These are phyloP conservation scores for Alternaria sp. DNA, from an alignment of 2,329 filamentous ascomycete species.

Conservation along the genomic window DNA sequence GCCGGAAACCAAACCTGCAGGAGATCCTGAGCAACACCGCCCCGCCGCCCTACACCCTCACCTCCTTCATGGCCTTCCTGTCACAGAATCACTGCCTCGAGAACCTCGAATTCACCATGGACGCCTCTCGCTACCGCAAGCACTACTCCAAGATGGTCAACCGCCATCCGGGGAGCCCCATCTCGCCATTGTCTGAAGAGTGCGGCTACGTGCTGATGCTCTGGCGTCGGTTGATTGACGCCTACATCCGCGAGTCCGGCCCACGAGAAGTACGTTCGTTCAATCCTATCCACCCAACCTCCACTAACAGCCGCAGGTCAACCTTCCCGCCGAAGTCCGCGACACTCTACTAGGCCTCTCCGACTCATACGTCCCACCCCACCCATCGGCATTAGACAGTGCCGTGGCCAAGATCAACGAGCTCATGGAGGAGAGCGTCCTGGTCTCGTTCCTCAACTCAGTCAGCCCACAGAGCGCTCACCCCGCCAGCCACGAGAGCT, in stretches of 20 bases:
- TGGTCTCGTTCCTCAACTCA: slow-evolving; percentile 87
- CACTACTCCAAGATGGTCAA: slow-evolving; percentile 67
- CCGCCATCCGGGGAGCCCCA: slow-evolving; percentile 53
- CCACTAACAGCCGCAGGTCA: slow-evolving; percentile 53
- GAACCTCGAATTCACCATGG: slow-evolving; percentile 95
- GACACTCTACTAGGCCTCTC: slow-evolving; percentile 76
- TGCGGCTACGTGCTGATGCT: slow-evolving; percentile 75
- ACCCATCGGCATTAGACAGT: slow-evolving; percentile 77
- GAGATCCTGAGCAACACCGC: slow-evolving; percentile 90
- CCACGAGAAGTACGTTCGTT: slow-evolving; percentile 41
- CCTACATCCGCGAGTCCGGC: slow-evolving; percentile 70
- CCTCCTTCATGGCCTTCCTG: slow-evolving; percentile 93
- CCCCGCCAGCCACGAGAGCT: slow-evolving; percentile 50
- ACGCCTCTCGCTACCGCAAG: slow-evolving; percentile 82
- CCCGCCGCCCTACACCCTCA: slow-evolving; percentile 85
- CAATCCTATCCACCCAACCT: background rate
- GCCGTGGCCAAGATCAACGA: slow-evolving; percentile 91
- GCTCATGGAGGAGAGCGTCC: slow-evolving; percentile 95
- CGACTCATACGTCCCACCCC: slow-evolving; percentile 67
- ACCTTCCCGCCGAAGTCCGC: slow-evolving; percentile 84
- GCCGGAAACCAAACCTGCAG: slow-evolving; percentile 73
- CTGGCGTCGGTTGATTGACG: slow-evolving; percentile 87
- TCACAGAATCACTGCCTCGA: slow-evolving; percentile 98
- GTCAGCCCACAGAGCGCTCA: slow-evolving; percentile 59
- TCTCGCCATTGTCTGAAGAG: slow-evolving; percentile 62